Evolutionary conservation across 2,329 filamentous ascomycete species (phyloP).

Genomic region (Aureobasidium sp.): DNA sequence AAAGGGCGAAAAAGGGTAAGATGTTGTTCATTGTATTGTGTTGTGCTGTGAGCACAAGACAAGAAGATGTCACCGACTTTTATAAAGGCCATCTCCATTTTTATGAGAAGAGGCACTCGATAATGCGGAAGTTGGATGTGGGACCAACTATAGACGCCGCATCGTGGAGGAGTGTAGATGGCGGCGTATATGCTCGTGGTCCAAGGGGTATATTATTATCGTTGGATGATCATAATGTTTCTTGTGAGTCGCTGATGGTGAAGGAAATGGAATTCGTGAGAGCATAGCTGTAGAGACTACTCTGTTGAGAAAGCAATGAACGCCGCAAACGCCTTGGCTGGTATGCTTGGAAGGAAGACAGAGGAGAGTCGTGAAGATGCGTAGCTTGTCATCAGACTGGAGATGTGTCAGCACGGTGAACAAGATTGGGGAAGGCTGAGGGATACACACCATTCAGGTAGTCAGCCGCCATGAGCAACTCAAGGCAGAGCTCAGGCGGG

Average conservation of each 20-base stretch:
- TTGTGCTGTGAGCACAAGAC: background rate
- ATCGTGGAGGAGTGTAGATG: slow-evolving; percentile 15
- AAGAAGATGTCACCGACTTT: slow-evolving; percentile 2
- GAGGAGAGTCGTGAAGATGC: background rate
- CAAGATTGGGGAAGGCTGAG: too few relatives aligned
- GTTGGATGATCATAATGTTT: background rate
- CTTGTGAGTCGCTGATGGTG: background rate
- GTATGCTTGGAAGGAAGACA: background rate
- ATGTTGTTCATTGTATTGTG: background rate
- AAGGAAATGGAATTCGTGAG: background rate
- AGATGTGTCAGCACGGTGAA: background rate
- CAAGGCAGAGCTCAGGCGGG: slow-evolving; percentile 67
- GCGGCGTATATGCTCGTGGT: slow-evolving; percentile 18
- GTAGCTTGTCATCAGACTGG: slow-evolving; percentile 8
- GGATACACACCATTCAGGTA: slow-evolving; percentile 53
- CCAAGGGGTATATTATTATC: background rate
- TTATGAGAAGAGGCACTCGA: background rate
- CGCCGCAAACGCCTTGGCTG: slow-evolving; percentile 9
- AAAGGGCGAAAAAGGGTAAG: background rate
- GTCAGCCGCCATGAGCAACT: slow-evolving; percentile 69
- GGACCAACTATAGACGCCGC: slow-evolving; percentile 18
- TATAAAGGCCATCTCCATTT: slow-evolving; percentile 7
- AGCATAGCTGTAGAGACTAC: background rate
- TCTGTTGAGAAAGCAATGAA: slow-evolving; percentile 4
- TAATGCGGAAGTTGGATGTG: slow-evolving; percentile 12